Conservation (phyloP, 208 protist genomes). For the Leishmania lainsoni region DNA sequence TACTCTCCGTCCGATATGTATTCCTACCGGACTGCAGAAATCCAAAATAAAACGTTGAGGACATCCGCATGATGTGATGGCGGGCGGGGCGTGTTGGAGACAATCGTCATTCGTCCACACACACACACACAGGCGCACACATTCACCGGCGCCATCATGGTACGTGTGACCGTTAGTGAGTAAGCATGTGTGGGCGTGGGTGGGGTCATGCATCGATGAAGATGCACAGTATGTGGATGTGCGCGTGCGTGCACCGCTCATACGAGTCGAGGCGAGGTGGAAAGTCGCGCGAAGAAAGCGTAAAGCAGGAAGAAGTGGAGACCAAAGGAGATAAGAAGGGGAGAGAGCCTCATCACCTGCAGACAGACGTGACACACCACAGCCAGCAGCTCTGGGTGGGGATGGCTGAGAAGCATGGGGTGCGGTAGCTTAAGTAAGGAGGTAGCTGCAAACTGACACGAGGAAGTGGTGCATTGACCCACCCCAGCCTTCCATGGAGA, state of each 20-base stretch:
- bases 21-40: not conserved
- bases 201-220: not conserved
- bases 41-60: not conserved
- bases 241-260: not conserved
- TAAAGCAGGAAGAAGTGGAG: not conserved
- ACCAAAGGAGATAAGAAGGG: not conserved
- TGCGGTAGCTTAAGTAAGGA: not conserved
- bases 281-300: not conserved
- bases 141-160: not conserved
- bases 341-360: not conserved
- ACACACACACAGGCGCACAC: not conserved
- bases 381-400: not conserved
- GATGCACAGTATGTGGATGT: not conserved
- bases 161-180: not conserved
- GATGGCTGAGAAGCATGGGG: not conserved
- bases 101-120: not conserved
- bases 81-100: not conserved
- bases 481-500: not conserved
- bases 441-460: not conserved
- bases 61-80: not conserved
- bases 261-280: not conserved
- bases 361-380: not conserved
- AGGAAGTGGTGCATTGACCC: not conserved
- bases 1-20: not conserved
- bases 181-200: not conserved